Conservation (phyloP, 73 alveolate genomes). For the Durusdinium trenchii region DNA sequence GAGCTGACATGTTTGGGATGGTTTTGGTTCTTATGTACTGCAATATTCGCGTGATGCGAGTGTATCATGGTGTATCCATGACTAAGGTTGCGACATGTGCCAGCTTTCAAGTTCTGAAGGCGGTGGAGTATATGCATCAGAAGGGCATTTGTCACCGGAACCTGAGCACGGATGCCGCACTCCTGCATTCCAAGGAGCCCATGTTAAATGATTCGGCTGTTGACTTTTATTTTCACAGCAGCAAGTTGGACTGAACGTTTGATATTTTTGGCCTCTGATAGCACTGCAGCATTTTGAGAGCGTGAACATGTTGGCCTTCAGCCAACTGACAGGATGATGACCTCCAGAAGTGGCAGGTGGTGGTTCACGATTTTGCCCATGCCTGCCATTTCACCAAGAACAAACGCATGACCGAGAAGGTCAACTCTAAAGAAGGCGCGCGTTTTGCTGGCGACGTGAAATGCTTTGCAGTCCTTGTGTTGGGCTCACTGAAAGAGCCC, state of each 20-base stretch:
- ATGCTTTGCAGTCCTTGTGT: too few relatives aligned
- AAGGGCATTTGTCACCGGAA: constrained; percentile 15
- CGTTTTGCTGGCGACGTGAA: too few relatives aligned
- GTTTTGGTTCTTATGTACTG: background rate
- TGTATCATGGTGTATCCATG: too few relatives aligned
- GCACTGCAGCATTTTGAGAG: background rate
- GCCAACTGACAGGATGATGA: background rate
- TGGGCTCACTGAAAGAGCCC: too few relatives aligned
- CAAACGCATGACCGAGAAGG: background rate
- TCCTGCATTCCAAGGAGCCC: constrained; percentile 24
- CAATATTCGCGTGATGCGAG: background rate
- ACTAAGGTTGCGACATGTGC: background rate
- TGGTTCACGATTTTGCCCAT: background rate
- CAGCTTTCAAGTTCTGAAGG: background rate
- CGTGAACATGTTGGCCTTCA: background rate
- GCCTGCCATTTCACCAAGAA: background rate
- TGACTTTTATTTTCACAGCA: background rate
- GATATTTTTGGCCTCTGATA: background rate
- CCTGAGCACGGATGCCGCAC: background rate
- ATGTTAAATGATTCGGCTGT: background rate
- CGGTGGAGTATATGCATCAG: constrained; percentile 52
- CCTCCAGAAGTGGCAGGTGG: constrained; percentile 33
- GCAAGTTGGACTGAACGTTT: background rate
- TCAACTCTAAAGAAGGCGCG: background rate
- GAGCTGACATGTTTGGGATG: background rate